Evolutionary conservation across 1,139 yeast genomes (phyloP).

Genomic region (Sugiyamaella castrensis): DNA sequence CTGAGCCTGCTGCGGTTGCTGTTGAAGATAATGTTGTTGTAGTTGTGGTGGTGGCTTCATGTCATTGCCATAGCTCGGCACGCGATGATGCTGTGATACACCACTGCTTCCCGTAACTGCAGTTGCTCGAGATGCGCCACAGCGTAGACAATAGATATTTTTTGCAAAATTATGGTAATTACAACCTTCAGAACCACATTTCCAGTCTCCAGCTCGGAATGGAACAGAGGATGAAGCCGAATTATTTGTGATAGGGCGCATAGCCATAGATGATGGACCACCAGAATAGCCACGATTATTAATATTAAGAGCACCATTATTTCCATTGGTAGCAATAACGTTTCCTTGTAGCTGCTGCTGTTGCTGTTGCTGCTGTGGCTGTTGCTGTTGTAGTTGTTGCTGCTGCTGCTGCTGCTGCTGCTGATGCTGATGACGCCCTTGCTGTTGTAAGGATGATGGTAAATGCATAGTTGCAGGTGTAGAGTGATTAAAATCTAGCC

Average conservation of each 20-base stretch:
- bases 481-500: background rate
- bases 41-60: too few relatives aligned
- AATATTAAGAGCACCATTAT: background rate
- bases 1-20: constrained; percentile 2
- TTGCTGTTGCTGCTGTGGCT: constrained; percentile 5
- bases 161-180: constrained; percentile 92
- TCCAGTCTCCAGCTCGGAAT: constrained; percentile 97
- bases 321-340: background rate
- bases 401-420: constrained; percentile 10
- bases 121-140: constrained; percentile 70
- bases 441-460: background rate
- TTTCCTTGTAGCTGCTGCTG: constrained; percentile 3
- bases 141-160: constrained; percentile 78
- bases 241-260: background rate
- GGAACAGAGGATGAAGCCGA: constrained; percentile 53
- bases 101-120: background rate
- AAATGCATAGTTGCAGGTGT: constrained; percentile 1
- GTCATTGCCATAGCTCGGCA: background rate
- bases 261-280: background rate
- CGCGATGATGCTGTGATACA: constrained; percentile 1
- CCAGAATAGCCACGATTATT: constrained; percentile 2
- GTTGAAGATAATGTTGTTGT: background rate
- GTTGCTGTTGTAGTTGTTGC: constrained; percentile 9
- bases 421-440: constrained; percentile 5
- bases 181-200: constrained; percentile 74